phyloP scores from a whole-genome alignment of 306 rosid genomes.

The Rosa rugosa region DNA sequence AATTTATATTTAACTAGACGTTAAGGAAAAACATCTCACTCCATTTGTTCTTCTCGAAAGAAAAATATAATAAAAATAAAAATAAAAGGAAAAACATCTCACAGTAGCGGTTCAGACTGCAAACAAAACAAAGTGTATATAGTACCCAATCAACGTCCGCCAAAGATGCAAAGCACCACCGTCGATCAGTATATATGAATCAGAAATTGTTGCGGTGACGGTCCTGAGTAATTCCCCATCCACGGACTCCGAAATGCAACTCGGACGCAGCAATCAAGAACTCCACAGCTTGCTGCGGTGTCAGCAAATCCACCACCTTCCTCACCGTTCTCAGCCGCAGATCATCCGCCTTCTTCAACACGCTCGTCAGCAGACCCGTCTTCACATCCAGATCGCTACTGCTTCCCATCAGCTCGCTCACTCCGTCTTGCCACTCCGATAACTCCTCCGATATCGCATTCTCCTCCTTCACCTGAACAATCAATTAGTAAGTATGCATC shows the following conservation, averaged over 20 bases:
- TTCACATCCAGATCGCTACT: conserved; percentile 32
- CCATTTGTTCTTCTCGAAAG: too few relatives aligned
- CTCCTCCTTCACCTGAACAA: conserved; percentile 67
- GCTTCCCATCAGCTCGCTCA: conserved; percentile 48
- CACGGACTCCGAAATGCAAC: conserved; percentile 65
- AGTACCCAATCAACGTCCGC: conserved; percentile 5
- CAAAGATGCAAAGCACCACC: not conserved
- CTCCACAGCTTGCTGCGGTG: conserved; percentile 72
- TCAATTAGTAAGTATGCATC: not conserved
- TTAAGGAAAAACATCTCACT: not conserved
- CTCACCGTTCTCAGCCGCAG: conserved; percentile 64
- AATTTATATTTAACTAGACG: not conserved
- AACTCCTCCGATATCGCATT: conserved; percentile 71
- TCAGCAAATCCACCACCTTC: conserved; percentile 57
- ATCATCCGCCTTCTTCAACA: conserved; percentile 69
- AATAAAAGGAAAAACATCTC: not conserved
- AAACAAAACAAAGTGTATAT: not conserved
- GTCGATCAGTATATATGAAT: not conserved
- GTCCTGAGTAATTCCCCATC: conserved; percentile 71
- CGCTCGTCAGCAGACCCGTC: conserved; percentile 39
- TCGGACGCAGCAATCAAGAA: conserved; percentile 71
- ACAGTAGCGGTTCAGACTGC: not conserved
- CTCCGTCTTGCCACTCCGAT: conserved; percentile 85
- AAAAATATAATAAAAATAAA: too few relatives aligned
- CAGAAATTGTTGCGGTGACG: conserved; percentile 25